These are phyloP conservation scores for Fusarium verrucosum DNA, from an alignment of 2,329 filamentous ascomycete genomes.

Conservation along the genomic window DNA sequence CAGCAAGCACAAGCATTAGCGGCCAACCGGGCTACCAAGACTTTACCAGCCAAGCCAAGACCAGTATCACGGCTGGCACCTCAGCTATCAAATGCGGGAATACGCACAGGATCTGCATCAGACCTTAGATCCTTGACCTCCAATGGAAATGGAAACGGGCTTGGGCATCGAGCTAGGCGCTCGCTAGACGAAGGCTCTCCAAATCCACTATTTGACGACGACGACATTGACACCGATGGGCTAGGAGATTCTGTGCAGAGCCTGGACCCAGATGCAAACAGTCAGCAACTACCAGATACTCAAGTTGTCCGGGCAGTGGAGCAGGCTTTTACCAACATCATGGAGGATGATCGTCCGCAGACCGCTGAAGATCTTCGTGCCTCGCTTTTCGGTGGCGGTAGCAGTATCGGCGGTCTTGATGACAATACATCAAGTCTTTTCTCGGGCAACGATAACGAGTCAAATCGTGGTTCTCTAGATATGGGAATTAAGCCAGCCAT, in stretches of 20 bases:
- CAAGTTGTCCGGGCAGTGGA: conserved; percentile 93
- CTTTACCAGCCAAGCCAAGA: conserved; percentile 56
- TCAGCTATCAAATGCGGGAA: conserved; percentile 47
- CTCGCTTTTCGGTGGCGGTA: conserved; percentile 66
- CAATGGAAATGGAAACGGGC: conserved; percentile 54
- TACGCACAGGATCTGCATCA: conserved; percentile 58
- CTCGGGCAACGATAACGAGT: conserved; percentile 65
- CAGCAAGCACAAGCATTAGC: conserved; percentile 39
- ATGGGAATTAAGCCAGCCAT: conserved; percentile 46
- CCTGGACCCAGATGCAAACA: conserved; percentile 71
- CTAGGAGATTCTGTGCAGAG: conserved; percentile 79
- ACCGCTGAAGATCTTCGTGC: conserved; percentile 71
- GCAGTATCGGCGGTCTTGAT: conserved; percentile 39
- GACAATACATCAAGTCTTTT: conserved; percentile 59
- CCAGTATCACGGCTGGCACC: conserved; percentile 56
- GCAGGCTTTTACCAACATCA: conserved; percentile 88
- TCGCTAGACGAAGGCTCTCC: conserved; percentile 73
- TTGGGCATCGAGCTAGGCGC: conserved; percentile 61
- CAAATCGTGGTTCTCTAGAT: conserved; percentile 71
- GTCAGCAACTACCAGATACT: conserved; percentile 72
- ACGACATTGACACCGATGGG: conserved; percentile 76
- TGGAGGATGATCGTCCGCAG: conserved; percentile 77
- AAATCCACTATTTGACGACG: conserved; percentile 79
- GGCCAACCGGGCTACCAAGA: conserved; percentile 47
- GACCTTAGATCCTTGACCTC: conserved; percentile 55